Base-by-base conservation (phyloP, 1,284 basidiomycete species). In the Trametes versicolor region DNA sequence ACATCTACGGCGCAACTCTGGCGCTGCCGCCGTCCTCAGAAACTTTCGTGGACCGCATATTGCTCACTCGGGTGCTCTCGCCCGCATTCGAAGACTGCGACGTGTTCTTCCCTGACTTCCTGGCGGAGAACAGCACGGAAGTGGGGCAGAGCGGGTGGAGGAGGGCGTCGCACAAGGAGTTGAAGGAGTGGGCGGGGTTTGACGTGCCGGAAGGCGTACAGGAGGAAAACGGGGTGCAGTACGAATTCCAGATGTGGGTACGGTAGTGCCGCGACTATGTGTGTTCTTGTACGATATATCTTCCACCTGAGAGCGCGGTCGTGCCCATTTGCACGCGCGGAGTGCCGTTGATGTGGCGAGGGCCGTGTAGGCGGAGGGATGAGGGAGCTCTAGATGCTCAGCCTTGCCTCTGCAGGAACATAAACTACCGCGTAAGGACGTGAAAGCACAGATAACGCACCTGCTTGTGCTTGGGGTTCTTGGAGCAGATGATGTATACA, bases 391-490 rank as follows among this genome's bases (percentile, higher is more conserved):
- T 9, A 19, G 25, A 47, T 25, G 41, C 13, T 72, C 76, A 86
- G 67, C 89, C 90, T 78, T 92, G 90, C 50, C 90, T 85, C 90
- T 92, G 76, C 45, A 66, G 4, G 60, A 7, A 19, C 56, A 61
- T 76, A 47, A 71, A 68, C 1, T 23, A 29, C 21, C 41, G 41
- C 41, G 41, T 17, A 19, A 17, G 6, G 8, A 1, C 6, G 27
- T 9, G 23, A 41, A 15, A 41, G 13, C 8, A 19, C 2, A 7
- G n/a, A 2, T 29, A 51, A 81, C 89, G 66, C 70, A 97, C 97
- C 91, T 99, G 97, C 80, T 99, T 99, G 79, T 99, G 97, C 80
- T 98, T 98, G 5, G 97, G 94, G 75, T 99, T 95, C 77, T 94
- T 95, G 23, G 90, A 90, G 80, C 97, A 99, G 50, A 98, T 89